A percentile compares a stretch with the other conserved stretches of the same genome.
These are phyloP conservation scores for Musa troglodytarum DNA, from an alignment of 176 grass and related monocot genomes.

Conservation along the genomic window DNA sequence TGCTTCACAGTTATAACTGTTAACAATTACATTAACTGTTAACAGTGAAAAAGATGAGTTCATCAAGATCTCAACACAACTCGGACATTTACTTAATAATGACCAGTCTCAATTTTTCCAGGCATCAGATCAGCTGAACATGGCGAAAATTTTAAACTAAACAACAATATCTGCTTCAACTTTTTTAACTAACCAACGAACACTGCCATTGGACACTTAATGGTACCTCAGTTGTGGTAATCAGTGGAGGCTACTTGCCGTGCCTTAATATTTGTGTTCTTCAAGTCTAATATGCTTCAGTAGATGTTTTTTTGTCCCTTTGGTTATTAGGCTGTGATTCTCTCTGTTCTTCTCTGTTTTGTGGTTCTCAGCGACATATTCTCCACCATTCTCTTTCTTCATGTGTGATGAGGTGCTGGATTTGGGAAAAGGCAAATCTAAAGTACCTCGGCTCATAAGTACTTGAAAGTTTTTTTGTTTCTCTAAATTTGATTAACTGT, in stretches of 20 bases:
- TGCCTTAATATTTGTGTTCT: neutral
- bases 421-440: neutral
- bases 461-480: slow-evolving; percentile 10
- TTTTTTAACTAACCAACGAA: slow-evolving; percentile 3
- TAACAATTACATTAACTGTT: neutral
- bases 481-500: too few relatives aligned
- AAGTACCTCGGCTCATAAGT: slow-evolving; percentile 45
- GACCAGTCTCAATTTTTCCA: slow-evolving; percentile 5
- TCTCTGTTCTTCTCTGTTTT: neutral
- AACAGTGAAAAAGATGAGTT: slow-evolving; percentile 1
- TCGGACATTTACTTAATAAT: slow-evolving; percentile 5
- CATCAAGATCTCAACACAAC: neutral
- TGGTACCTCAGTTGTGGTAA: neutral
- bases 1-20: neutral
- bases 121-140: slow-evolving; percentile 2
- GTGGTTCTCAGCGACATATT: neutral
- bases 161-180: slow-evolving; percentile 2
- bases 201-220: neutral
- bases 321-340: neutral
- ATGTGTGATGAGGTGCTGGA: too few relatives aligned
- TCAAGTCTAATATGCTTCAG: neutral
- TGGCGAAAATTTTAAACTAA: slow-evolving; percentile 6
- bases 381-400: neutral
- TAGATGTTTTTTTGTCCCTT: neutral
- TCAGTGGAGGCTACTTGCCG: neutral